Conservation (phyloP, 176 grass and related monocot genomes). For the Raddia guianensis region DNA sequence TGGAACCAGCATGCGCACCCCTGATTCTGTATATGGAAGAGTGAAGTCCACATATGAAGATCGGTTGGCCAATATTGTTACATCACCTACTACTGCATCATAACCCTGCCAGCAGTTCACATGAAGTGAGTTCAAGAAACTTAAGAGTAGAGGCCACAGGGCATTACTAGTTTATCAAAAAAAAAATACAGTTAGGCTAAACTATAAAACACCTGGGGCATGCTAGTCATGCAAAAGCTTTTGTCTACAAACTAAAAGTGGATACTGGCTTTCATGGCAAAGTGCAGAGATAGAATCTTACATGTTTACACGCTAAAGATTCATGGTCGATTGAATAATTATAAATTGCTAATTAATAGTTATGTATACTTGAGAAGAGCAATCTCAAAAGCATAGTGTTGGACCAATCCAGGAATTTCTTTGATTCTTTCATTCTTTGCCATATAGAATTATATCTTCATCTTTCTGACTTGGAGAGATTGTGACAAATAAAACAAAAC, state of each 20-base stretch:
- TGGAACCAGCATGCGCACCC: conserved; percentile 73
- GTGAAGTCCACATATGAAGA: conserved; percentile 78
- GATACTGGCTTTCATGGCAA: not conserved
- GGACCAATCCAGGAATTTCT: not conserved
- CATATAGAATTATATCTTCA: not conserved
- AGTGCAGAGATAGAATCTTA: not conserved
- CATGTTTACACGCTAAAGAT: conserved; percentile 8
- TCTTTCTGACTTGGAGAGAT: not conserved
- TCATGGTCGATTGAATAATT: not conserved
- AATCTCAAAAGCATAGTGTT: not conserved
- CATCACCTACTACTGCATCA: conserved; percentile 77
- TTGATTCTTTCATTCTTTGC: not conserved
- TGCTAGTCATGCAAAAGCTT: conserved; percentile 11
- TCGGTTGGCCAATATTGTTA: conserved; percentile 80
- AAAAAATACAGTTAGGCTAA: conserved; percentile 5
- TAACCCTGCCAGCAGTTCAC: conserved; percentile 45
- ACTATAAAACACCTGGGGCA: conserved; percentile 7
- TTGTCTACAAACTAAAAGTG: not conserved
- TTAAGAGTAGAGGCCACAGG: not conserved
- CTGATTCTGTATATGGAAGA: conserved; percentile 80
- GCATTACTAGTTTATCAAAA: not conserved
- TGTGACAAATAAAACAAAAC: not conserved
- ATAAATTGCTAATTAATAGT: not conserved
- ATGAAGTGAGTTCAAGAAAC: not conserved
- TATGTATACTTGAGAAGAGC: not conserved